A percentile compares a stretch with the other conserved stretches of the same genome.
Evolutionary conservation across 306 rosid species (phyloP).

Genomic region (Vigna reflexopilosa): DNA sequence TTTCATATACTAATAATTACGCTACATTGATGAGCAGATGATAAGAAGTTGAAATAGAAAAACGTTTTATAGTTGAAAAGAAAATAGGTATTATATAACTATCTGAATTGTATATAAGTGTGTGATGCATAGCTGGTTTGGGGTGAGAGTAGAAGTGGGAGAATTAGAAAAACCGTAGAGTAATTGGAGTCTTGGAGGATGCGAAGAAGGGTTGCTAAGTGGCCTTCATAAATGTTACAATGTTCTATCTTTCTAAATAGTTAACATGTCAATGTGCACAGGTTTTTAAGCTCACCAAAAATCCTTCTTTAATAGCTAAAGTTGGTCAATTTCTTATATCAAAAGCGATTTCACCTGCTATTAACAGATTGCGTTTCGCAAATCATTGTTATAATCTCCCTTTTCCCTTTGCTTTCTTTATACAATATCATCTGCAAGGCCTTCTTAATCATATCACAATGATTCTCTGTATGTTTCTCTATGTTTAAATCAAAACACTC

Average conservation of each 20-base stretch:
- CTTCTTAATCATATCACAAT: conserved; percentile 35
- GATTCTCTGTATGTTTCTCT: conserved; percentile 6
- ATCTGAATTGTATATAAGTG: neutral
- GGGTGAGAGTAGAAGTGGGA: neutral
- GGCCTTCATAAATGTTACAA: conserved; percentile 52
- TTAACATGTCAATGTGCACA: conserved; percentile 27
- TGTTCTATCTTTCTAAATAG: conserved; percentile 35
- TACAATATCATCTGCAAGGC: neutral
- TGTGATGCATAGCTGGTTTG: neutral
- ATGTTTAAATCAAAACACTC: neutral
- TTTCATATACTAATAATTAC: no score
- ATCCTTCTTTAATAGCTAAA: conserved; percentile 38
- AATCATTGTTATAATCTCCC: neutral
- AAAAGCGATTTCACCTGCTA: conserved; percentile 43
- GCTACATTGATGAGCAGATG: no score
- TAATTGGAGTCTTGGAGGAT: conserved; percentile 38
- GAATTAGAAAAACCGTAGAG: conserved; percentile 40
- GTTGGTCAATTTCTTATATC: conserved; percentile 40
- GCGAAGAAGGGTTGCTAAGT: conserved; percentile 33
- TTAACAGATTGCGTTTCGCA: conserved; percentile 39
- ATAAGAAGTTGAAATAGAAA: no score
- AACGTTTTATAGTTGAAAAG: no score
- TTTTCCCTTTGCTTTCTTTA: neutral
- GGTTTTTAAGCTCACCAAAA: conserved; percentile 6
- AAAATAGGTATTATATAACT: neutral